Conservation (phyloP, 2,329 filamentous ascomycete species). For the Colletotrichum spaethianum region DNA sequence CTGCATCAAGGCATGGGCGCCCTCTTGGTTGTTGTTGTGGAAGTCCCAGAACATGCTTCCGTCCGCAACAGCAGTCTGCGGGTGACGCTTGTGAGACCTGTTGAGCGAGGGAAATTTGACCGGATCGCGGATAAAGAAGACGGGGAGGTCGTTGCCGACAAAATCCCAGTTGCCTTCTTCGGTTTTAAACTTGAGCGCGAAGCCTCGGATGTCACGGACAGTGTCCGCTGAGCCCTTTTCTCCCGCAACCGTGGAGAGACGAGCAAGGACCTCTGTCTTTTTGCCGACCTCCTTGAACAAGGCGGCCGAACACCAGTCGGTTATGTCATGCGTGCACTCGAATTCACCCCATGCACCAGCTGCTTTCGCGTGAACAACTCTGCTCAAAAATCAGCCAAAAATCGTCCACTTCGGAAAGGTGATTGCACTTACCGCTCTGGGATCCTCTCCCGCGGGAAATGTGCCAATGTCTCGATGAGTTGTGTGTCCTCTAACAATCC, state of each 20-base stretch:
- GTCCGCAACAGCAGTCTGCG: constrained; percentile 56
- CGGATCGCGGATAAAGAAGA: constrained; percentile 63
- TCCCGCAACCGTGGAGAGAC: constrained; percentile 78
- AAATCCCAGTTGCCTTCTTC: constrained; percentile 49
- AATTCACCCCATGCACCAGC: constrained; percentile 66
- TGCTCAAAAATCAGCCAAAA: background rate
- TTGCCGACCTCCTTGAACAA: constrained; percentile 66
- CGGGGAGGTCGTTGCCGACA: constrained; percentile 61
- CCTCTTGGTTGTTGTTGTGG: constrained; percentile 59
- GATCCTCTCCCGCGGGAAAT: constrained; percentile 72
- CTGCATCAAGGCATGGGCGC: constrained; percentile 65
- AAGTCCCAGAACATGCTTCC: constrained; percentile 57
- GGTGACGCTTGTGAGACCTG: constrained; percentile 60
- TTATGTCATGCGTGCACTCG: constrained; percentile 68
- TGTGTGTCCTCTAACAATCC: constrained; percentile 66
- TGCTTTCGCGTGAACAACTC: constrained; percentile 45
- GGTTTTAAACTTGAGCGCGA: constrained; percentile 55
- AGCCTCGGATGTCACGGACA: constrained; percentile 77
- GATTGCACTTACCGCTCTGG: constrained; percentile 59
- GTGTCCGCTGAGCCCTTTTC: constrained; percentile 76
- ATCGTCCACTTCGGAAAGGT: background rate
- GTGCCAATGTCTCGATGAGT: constrained; percentile 68
- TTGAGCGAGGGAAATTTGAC: constrained; percentile 64
- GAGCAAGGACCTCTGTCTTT: constrained; percentile 60
- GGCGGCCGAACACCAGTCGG: constrained; percentile 65